Base-by-base conservation (phyloP, 2,329 filamentous ascomycete species). In the Endoconidiophora polonica region DNA sequence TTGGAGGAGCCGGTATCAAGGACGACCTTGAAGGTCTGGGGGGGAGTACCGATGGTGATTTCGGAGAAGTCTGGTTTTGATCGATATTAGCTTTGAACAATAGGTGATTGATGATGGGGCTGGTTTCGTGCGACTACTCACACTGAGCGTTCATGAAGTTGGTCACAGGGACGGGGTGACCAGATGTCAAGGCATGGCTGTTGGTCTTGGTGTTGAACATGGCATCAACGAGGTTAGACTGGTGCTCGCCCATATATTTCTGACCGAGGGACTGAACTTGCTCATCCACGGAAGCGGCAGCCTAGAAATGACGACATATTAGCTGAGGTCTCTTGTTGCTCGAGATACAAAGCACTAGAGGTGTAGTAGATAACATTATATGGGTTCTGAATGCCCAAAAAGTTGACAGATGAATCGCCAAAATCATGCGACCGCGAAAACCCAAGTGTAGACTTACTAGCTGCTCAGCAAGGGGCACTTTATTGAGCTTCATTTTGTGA, bases 101-200 rank as follows among this genome's bases (percentile, higher is more conserved):
- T 40, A 39, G 22, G 3, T 20, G 7, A 7, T 12, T 3, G 18
- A 2, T n/a, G n/a, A 7, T 22, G 10, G 7, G 23, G 16, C 7
- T n/a, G 26, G 5, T 29, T 18, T 14, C 14, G n/a, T 29, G n/a
- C 20, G 29, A 40, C 33, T 37, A 70, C 84, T 62, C 81, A 94
- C 88, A 98, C 70, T 98, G 91, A 53, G 91, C 91, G 63, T 98
- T 98, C 72, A 96, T 72, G 72, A 95, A 98, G 79, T 98, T 98
- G 69, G 79, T 85, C 60, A 98, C 81, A 52, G 90, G 85, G 40
- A 98, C 83, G 52, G 81, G 77, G 68, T 96, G 90, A 54, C 76
- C 74, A 56, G 67, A 71, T 56, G 83, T 74, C 51, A 71, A 67
- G 58, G 81, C 72, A 61, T 44, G 49, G 47, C 49, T 50, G 43